Evolutionary conservation across 2,329 filamentous ascomycete species (phyloP), one percentile per base, ranked within the genome.

Genomic region (Aspergillus sergii): DNA sequence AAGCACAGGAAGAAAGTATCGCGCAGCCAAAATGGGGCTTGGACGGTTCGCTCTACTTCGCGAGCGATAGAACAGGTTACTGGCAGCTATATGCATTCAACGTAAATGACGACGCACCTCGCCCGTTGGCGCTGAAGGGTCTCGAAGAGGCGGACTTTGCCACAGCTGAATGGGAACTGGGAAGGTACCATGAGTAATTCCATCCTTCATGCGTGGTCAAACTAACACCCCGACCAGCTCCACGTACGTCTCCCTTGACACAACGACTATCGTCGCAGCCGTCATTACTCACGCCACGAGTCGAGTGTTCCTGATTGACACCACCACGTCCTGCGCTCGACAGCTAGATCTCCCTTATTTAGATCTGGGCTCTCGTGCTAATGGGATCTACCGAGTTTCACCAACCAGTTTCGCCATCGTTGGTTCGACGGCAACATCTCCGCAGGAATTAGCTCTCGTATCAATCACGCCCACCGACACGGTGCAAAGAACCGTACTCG

Each of bases 21-120:
- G 79, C 77, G 14, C 83, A 86, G 67, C 83, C 84, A 7, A 78
- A 80, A 66, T 87, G 85, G 85, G 78, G 79, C 3, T 72, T 76
- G 0, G 82, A 86, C 69, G 83, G 81, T 1, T 75, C 74, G 11
- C 68, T 86, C 2, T 84, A 82, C 64, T 86, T 82, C 65, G 76
- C 76, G 2, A 81, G 81, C 57, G 84, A 86, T 69, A 70, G 69
- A 1, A 78, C 73, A 2, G 80, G 80, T 1, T 85, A 80, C 63
- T 82, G 82, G 61, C 82, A 84, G 61, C 71, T 86, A 9, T 84
- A 82, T 64, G 75, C 75, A 1, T 71, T 79, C n/a, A 73, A 70
- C 1, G 64, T 62, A 8, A 46, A 55, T 3, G 45, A 69, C 7
- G 61, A 72, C 5, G 59, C 71, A 9, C 67, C 76, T 0, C 59